A percentile compares a stretch with the other conserved stretches of the same genome.
phyloP scores from a whole-genome alignment of 176 grass and related monocot genomes.

The Avena eriantha region DNA sequence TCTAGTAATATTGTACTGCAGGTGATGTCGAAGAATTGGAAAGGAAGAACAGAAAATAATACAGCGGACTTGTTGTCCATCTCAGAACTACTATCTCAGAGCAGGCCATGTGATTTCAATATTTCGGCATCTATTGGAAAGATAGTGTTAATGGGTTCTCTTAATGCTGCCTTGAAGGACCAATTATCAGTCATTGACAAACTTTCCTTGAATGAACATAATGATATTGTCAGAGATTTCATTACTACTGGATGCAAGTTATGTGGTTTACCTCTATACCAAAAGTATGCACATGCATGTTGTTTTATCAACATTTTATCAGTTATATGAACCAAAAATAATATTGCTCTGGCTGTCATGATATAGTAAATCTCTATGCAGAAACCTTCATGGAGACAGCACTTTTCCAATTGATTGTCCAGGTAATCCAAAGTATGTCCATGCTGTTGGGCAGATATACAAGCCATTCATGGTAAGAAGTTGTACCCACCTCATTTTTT shows the following conservation, averaged over 20 bases:
- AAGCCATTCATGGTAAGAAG: conserved; percentile 62
- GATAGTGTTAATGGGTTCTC: conserved; percentile 40
- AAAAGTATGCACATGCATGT: conserved; percentile 49
- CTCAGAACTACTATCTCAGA: conserved; percentile 54
- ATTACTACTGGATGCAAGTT: conserved; percentile 64
- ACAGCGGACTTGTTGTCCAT: conserved; percentile 11
- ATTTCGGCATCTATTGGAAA: conserved; percentile 52
- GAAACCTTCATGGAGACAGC: conserved; percentile 33
- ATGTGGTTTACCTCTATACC: conserved; percentile 53
- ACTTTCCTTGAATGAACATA: conserved; percentile 39
- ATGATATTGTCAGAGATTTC: conserved; percentile 51
- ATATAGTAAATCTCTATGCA: conserved; percentile 46
- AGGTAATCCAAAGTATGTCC: conserved; percentile 57
- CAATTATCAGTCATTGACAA: conserved; percentile 41
- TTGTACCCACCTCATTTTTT: neutral
- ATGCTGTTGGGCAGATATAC: conserved; percentile 61
- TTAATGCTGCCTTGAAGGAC: conserved; percentile 16
- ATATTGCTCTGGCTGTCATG: neutral
- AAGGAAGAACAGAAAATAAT: conserved; percentile 41
- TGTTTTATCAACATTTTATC: neutral
- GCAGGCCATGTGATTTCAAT: conserved; percentile 34
- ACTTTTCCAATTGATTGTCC: conserved; percentile 52
- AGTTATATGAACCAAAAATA: conserved; percentile 17
- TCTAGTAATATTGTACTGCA: conserved; percentile 25
- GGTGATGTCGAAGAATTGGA: conserved; percentile 59